Conservation (phyloP, 2,329 filamentous ascomycete species). For the Botrytis deweyae region DNA sequence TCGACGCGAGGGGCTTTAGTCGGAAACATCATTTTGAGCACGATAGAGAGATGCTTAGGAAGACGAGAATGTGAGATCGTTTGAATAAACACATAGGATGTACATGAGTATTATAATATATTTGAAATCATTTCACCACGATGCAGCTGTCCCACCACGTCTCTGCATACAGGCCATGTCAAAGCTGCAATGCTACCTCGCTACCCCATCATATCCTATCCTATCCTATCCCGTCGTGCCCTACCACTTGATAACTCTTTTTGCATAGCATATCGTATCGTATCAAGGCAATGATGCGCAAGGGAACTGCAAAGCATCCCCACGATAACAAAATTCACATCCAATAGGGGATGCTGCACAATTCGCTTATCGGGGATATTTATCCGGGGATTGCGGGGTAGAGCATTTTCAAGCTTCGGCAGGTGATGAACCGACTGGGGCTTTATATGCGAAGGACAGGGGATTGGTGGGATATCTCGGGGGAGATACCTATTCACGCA, state of each 20-base stretch:
- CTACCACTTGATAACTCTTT: not conserved
- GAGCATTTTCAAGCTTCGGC: not conserved
- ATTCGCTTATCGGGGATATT: not conserved
- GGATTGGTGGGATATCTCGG: conserved; percentile 7
- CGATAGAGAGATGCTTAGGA: not conserved
- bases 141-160: not conserved
- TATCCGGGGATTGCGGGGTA: conserved; percentile 8
- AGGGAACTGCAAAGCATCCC: not conserved
- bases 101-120: not conserved
- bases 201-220: not conserved
- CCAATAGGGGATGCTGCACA: not conserved
- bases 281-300: not conserved
- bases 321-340: not conserved
- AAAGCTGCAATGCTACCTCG: conserved; percentile 3
- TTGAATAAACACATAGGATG: not conserved
- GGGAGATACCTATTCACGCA: not conserved
- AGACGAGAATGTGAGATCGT: not conserved
- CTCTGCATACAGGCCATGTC: not conserved
- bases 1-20: not conserved
- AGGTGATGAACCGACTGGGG: not conserved
- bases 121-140: too few species aligned
- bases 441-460: not conserved
- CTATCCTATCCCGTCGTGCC: not conserved
- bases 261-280: not conserved
- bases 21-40: not conserved